Percentiles rank a stretch among this genome's conserved stretches.
These are phyloP conservation scores for Tylopilus vinaceipallidus DNA, from an alignment of 768 basidiomycete genomes.

Conservation along the genomic window DNA sequence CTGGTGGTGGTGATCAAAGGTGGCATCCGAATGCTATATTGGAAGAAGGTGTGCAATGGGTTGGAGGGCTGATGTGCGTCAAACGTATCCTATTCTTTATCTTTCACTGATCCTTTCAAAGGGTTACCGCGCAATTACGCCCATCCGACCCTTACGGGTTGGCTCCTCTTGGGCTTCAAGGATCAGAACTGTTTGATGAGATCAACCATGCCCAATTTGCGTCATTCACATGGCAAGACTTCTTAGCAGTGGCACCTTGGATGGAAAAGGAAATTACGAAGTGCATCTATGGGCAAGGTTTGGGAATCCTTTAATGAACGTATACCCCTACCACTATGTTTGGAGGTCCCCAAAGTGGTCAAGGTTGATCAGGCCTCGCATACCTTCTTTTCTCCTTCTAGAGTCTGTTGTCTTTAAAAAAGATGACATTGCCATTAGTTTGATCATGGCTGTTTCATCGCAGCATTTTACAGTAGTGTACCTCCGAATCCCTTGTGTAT, in stretches of 20 bases:
- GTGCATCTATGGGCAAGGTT: slow-evolving; percentile 67
- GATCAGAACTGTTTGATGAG: slow-evolving; percentile 46
- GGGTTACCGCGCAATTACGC: slow-evolving; percentile 62
- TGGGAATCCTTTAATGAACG: slow-evolving; percentile 46
- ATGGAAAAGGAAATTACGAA: slow-evolving; percentile 63
- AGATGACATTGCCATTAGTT: too few species aligned
- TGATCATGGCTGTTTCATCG: slow-evolving; percentile 14
- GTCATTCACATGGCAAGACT: slow-evolving; percentile 68
- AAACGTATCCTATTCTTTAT: not conserved
- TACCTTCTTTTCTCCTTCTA: too few species aligned
- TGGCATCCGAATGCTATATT: slow-evolving; percentile 55
- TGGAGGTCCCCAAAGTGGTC: too few species aligned
- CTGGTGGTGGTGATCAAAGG: slow-evolving; percentile 64
- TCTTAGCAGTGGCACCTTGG: slow-evolving; percentile 77
- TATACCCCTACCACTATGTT: not conserved
- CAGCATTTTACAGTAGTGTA: not conserved
- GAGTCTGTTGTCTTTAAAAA: too few species aligned
- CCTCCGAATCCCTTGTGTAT: too few species aligned
- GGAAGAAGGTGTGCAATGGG: slow-evolving; percentile 67
- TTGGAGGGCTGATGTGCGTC: slow-evolving; percentile 66
- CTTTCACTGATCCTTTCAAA: slow-evolving; percentile 26
- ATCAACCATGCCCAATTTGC: slow-evolving; percentile 58
- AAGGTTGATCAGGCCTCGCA: too few species aligned
- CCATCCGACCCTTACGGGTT: slow-evolving; percentile 42
- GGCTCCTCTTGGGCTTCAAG: slow-evolving; percentile 40